Conservation (phyloP, 2,329 filamentous ascomycete species). For the Phaeosphaeria sp. region DNA sequence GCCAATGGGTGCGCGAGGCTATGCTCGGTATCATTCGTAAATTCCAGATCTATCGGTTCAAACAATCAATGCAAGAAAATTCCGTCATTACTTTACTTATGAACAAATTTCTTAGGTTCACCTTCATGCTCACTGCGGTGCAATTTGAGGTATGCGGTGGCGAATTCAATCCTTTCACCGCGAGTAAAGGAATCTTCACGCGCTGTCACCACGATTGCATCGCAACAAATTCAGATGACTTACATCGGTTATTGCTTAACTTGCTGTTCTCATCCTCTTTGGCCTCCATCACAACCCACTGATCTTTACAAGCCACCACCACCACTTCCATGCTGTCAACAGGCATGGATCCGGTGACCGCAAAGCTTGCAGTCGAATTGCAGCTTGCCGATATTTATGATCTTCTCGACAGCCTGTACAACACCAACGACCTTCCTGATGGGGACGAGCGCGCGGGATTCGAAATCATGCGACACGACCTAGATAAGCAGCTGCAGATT, state of each 20-base stretch:
- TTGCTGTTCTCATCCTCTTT: too few species aligned
- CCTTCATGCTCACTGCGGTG: too few species aligned
- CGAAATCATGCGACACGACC: conserved; percentile 3
- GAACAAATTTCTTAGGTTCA: not conserved
- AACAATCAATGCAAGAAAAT: not conserved
- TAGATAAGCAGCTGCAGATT: conserved; percentile 7
- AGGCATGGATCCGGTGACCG: conserved; percentile 16
- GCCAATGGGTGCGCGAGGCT: conserved; percentile 6
- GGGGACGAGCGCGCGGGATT: conserved; percentile 9
- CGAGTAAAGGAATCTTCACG: not conserved
- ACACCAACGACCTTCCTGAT: conserved; percentile 2
- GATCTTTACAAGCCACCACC: not conserved
- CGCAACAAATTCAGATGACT: not conserved
- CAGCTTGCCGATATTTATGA: conserved; percentile 14
- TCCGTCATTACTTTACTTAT: not conserved
- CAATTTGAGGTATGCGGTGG: too few species aligned
- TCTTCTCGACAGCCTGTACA: conserved; percentile 3
- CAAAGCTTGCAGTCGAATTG: conserved; percentile 19
- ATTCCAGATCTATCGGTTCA: not conserved
- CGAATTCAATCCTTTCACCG: not conserved
- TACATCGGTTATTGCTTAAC: too few species aligned
- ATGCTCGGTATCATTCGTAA: conserved; percentile 4
- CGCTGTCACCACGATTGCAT: not conserved
- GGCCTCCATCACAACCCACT: too few species aligned
- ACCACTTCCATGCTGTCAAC: conserved; percentile 8